Evolutionary conservation across 495 filamentous ascomycete genomes (phyloP), one percentile per base, ranked within the genome.

Genomic region (Xanthoparmelia taractica): DNA sequence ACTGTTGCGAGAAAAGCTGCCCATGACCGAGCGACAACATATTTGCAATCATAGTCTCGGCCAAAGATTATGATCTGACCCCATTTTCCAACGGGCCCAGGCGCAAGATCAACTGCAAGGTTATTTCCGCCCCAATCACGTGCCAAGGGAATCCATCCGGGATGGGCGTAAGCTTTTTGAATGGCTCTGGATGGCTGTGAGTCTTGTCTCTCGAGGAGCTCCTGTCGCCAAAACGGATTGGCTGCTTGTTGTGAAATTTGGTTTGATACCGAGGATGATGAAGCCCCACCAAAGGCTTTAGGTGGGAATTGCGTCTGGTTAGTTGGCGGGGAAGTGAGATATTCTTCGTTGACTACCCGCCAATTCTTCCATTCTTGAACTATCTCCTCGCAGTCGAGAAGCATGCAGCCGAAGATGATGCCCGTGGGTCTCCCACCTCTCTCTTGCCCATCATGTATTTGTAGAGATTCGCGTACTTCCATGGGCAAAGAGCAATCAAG

Each of bases 81-180:
- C 92, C 94, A 99, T 74, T 84, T 85, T 27, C 94, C 94, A 20
- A 83, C 82, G 4, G 94, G 90, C 3, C 94, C 95, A 41, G 94
- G 94, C 27, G 95, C 91, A 56, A 99, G 82, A 74, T 99, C 94
- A 38, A 96, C 85, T 18, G 92, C 92, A 69, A 99, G 79, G 77
- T 93, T 91, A 81, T 99, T 99, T 68, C 94, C 94, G 69, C 94
- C 94, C 94, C 94, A 99, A 73, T 99, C 94, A 60, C 94, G 88
- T 29, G 90, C 92, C 37, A 99, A 80, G 37, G 94, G 94, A 66
- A 99, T 96, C 94, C 94, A 99, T 31, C 85, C 88, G 6, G 93
- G 89, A 71, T 97, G 94, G 17, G 90, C 88, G 72, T 99, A 99
- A 0, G 88, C 89, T 72, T 94, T 95, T 69, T 96, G 92, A 56